These are phyloP conservation scores for Dendryphion nanum DNA, from an alignment of 2,329 filamentous ascomycete species.

Conservation along the genomic window DNA sequence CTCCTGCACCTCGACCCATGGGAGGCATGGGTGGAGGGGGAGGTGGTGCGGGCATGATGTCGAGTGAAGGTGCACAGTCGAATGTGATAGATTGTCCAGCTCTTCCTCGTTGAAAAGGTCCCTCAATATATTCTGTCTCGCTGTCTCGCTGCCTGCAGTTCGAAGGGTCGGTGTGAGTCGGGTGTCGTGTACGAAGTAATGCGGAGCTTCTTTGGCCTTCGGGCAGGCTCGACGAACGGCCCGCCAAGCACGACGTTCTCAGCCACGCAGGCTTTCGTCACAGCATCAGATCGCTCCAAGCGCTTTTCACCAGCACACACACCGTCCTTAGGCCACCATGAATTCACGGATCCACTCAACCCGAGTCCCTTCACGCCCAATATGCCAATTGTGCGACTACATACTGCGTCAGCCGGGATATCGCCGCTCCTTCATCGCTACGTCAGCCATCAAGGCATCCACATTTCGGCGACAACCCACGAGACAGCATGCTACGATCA, in stretches of 20 bases:
- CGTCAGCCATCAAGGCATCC: constrained; percentile 22
- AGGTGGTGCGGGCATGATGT: constrained; percentile 34
- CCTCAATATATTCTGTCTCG: constrained; percentile 2
- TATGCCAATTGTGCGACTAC: constrained; percentile 36
- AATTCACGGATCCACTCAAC: constrained; percentile 25
- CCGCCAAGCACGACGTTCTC: constrained; percentile 3
- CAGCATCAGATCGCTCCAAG: not conserved
- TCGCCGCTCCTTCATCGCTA: constrained; percentile 27
- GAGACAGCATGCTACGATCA: constrained; percentile 14
- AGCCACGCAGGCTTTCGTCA: constrained; percentile 8
- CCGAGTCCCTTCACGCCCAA: constrained; percentile 26
- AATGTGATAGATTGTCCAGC: not conserved
- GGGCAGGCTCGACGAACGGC: constrained; percentile 2
- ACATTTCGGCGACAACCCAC: constrained; percentile 23
- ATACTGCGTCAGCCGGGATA: constrained; percentile 25
- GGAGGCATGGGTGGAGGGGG: constrained; percentile 39
- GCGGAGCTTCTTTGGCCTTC: constrained; percentile 7
- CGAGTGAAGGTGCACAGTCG: constrained; percentile 2
- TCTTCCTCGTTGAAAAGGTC: constrained; percentile 1
- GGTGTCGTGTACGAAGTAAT: constrained; percentile 6
- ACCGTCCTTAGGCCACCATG: constrained; percentile 17
- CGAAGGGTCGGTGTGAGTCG: constrained; percentile 5
- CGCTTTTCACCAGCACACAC: constrained; percentile 3
- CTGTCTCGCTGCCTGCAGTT: constrained; percentile 8
- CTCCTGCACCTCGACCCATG: constrained; percentile 38